phyloP scores from a whole-genome alignment of 2,329 filamentous ascomycete species.

The Trichothecium sympodiale region DNA sequence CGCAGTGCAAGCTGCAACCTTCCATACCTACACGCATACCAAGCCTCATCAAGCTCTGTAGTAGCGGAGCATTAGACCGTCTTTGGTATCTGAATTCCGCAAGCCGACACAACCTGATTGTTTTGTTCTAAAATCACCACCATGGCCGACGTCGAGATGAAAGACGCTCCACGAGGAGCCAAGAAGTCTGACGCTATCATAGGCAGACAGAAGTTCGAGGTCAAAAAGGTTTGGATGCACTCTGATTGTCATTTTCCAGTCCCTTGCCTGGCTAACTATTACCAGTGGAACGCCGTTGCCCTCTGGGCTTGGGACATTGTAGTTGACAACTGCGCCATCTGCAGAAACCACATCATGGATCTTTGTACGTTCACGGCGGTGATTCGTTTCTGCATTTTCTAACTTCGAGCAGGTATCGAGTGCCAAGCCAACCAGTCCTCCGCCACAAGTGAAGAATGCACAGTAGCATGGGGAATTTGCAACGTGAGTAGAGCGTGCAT shows the following conservation, averaged over 20 bases:
- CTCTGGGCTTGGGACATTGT: constrained; percentile 99
- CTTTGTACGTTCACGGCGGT: constrained; percentile 52
- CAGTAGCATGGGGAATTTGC: constrained; percentile 97
- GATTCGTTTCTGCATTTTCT: not conserved
- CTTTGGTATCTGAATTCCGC: too few relatives aligned
- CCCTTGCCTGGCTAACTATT: constrained; percentile 7
- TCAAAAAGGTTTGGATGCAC: constrained; percentile 70
- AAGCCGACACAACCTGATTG: too few relatives aligned
- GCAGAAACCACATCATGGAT: constrained; percentile 99
- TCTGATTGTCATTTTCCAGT: not conserved
- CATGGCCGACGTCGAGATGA: constrained; percentile 98
- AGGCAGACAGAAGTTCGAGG: constrained; percentile 90
- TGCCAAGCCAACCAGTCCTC: constrained; percentile 98
- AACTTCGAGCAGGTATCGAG: constrained; percentile 64
- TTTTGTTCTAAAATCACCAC: too few relatives aligned
- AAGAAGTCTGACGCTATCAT: constrained; percentile 48
- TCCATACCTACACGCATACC: too few relatives aligned
- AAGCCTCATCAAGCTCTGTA: too few relatives aligned
- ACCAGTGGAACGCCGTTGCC: constrained; percentile 93
- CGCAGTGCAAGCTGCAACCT: too few relatives aligned
- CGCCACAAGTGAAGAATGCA: constrained; percentile 94
- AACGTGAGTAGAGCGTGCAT: constrained; percentile 56
- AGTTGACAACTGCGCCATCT: constrained; percentile 98
- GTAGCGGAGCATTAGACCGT: too few relatives aligned
- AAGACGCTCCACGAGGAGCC: constrained; percentile 58